Evolutionary conservation across 164 flowering plant species (phyloP).

Genomic region (Akebia trifoliata): DNA sequence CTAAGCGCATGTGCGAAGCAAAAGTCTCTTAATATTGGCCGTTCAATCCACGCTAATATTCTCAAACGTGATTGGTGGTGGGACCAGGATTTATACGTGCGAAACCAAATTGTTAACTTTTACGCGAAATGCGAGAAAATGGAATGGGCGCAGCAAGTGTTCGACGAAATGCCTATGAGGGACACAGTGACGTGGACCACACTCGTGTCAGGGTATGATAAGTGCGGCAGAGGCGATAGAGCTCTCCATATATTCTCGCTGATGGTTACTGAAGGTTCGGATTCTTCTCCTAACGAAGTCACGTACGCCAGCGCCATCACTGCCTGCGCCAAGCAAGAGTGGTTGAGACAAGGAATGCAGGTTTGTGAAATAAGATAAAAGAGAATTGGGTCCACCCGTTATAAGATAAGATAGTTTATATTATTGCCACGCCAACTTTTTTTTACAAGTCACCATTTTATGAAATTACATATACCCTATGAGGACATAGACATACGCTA

Average conservation of each 20-base stretch:
- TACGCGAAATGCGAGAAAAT: slow-evolving; percentile 9
- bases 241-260: slow-evolving; percentile 10
- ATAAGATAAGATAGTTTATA: too few relatives aligned
- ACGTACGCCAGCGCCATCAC: slow-evolving; percentile 9
- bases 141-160: slow-evolving; percentile 1
- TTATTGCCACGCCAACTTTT: too few relatives aligned
- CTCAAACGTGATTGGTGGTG: slow-evolving; percentile 5
- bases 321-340: slow-evolving; percentile 12
- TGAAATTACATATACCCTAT: too few relatives aligned
- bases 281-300: slow-evolving; percentile 5
- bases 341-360: slow-evolving; percentile 19
- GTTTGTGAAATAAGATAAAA: slow-evolving; percentile 5
- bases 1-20: slow-evolving; percentile 11
- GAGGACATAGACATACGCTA: too few relatives aligned
- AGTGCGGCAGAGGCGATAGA: neutral
- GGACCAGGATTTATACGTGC: neutral
- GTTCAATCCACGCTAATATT: slow-evolving; percentile 11
- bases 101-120: slow-evolving; percentile 4
- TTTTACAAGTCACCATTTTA: too few relatives aligned
- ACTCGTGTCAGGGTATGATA: slow-evolving; percentile 9
- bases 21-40: slow-evolving; percentile 8
- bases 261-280: slow-evolving; percentile 11
- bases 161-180: slow-evolving; percentile 4
- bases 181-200: slow-evolving; percentile 10
- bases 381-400: too few relatives aligned